These are phyloP conservation scores for Prototheca cutis DNA, from an alignment of 163 green algal species.

Conservation along the genomic window DNA sequence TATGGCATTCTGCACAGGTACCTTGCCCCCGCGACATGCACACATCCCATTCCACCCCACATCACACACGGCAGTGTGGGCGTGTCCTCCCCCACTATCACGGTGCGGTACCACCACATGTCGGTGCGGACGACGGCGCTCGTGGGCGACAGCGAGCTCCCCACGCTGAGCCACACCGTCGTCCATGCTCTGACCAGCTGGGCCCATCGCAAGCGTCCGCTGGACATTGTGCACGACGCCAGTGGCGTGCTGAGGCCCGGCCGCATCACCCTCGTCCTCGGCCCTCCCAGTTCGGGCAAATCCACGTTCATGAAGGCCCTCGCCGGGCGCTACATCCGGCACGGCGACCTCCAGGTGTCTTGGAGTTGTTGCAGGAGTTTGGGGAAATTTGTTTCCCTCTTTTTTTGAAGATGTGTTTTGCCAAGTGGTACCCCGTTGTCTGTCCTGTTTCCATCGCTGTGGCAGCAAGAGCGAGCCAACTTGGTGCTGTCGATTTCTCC, in stretches of 20 bases:
- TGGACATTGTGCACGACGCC: conserved; percentile 9
- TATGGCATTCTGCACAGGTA: too few species aligned
- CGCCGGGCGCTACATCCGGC: conserved; percentile 25
- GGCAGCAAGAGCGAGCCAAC: too few species aligned
- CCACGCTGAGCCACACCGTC: conserved; percentile 12
- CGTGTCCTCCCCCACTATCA: conserved; percentile 10
- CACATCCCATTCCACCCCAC: too few species aligned
- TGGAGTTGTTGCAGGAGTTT: too few species aligned
- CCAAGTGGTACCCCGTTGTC: too few species aligned
- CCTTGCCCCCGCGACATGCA: too few species aligned
- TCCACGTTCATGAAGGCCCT: conserved; percentile 49
- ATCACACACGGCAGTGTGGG: conserved; percentile 13
- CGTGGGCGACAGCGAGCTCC: conserved; percentile 13
- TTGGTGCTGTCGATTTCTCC: too few species aligned
- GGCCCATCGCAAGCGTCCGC: background rate
- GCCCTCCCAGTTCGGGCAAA: conserved; percentile 50
- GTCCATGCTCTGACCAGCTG: background rate
- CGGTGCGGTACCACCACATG: conserved; percentile 17
- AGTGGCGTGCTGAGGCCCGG: conserved; percentile 33
- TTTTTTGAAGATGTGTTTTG: too few species aligned
- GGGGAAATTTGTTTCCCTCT: too few species aligned
- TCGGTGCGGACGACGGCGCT: conserved; percentile 5
- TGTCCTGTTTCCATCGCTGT: background rate
- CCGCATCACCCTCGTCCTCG: conserved; percentile 60
- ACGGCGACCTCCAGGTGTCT: conserved; percentile 12